phyloP scores from a whole-genome alignment of 306 rosid species.

The Erythrophleum fordii region DNA sequence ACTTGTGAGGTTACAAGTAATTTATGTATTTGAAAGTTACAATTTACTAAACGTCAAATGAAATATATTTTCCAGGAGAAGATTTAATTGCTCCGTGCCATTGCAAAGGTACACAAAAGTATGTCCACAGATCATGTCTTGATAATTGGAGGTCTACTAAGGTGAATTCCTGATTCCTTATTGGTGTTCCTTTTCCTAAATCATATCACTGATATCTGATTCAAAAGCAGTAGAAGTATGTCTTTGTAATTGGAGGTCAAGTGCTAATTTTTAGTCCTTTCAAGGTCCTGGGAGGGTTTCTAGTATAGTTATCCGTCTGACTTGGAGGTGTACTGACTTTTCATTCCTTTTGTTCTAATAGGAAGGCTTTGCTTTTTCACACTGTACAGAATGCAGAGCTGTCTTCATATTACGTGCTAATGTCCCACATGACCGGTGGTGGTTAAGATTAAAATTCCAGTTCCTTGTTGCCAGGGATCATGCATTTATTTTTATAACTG shows the following conservation, averaged over 20 bases:
- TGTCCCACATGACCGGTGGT: slow-evolving; percentile 96
- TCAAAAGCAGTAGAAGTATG: background rate
- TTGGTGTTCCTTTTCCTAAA: slow-evolving; percentile 9
- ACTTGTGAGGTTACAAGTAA: background rate
- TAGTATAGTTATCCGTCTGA: slow-evolving; percentile 7
- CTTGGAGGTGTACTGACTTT: slow-evolving; percentile 32
- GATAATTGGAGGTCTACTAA: slow-evolving; percentile 99
- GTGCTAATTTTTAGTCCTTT: slow-evolving; percentile 9
- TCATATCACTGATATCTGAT: slow-evolving; percentile 6
- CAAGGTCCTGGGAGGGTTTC: slow-evolving; percentile 1
- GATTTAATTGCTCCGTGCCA: slow-evolving; percentile 96
- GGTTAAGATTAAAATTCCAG: slow-evolving; percentile 96
- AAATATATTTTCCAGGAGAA: slow-evolving; percentile 63
- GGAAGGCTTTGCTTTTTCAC: slow-evolving; percentile 99
- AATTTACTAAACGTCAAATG: slow-evolving; percentile 1
- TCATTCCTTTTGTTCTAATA: slow-evolving; percentile 43
- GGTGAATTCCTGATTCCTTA: slow-evolving; percentile 47
- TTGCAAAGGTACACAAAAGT: slow-evolving; percentile 98
- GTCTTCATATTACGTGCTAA: slow-evolving; percentile 85
- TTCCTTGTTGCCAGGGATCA: slow-evolving; percentile 98
- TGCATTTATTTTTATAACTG: slow-evolving; percentile 88
- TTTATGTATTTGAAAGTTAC: background rate
- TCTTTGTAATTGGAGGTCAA: slow-evolving; percentile 26
- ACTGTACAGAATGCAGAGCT: slow-evolving; percentile 98
- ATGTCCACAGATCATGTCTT: slow-evolving; percentile 91